Evolutionary conservation across 768 basidiomycete species (phyloP).

Genomic region (Hericium erinaceus): DNA sequence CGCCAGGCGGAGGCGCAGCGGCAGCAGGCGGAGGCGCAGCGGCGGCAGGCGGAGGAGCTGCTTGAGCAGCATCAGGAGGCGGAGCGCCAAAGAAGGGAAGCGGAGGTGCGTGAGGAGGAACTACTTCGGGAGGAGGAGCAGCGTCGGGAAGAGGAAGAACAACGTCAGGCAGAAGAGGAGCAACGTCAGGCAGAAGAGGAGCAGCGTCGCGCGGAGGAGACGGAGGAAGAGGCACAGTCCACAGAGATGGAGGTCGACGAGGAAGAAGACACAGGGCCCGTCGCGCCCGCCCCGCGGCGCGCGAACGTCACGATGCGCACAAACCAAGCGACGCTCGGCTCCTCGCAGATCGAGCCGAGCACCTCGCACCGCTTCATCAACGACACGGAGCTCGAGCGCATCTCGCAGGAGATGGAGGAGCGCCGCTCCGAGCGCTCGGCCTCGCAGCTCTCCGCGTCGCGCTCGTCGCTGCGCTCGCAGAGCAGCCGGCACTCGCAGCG

Average conservation of each 20-base stretch:
- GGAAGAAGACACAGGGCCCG: not conserved
- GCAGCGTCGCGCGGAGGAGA: conserved; percentile 11
- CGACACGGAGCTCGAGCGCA: conserved; percentile 50
- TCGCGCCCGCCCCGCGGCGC: conserved; percentile 5
- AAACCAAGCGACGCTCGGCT: conserved; percentile 44
- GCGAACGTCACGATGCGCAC: conserved; percentile 43
- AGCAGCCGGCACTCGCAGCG: conserved; percentile 6
- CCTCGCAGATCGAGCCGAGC: conserved; percentile 20
- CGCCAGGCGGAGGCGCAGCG: not conserved
- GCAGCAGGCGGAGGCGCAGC: too few relatives aligned
- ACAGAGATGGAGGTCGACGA: not conserved
- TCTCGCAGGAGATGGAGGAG: conserved; percentile 59
- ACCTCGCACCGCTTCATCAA: conserved; percentile 37
- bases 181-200: conserved; percentile 8
- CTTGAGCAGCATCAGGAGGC: not conserved
- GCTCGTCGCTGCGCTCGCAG: conserved; percentile 6
- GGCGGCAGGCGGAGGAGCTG: not conserved
- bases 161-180: conserved; percentile 6
- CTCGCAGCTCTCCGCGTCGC: conserved; percentile 10
- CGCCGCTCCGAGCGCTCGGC: conserved; percentile 42
- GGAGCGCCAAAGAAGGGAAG: too few relatives aligned
- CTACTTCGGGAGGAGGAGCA: not conserved
- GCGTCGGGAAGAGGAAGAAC: conserved; percentile 14
- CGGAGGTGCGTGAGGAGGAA: too few relatives aligned
- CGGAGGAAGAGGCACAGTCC: conserved; percentile 15